Evolutionary conservation across 2,329 filamentous ascomycete species (phyloP).

Genomic region (Ceratocystis destructans): DNA sequence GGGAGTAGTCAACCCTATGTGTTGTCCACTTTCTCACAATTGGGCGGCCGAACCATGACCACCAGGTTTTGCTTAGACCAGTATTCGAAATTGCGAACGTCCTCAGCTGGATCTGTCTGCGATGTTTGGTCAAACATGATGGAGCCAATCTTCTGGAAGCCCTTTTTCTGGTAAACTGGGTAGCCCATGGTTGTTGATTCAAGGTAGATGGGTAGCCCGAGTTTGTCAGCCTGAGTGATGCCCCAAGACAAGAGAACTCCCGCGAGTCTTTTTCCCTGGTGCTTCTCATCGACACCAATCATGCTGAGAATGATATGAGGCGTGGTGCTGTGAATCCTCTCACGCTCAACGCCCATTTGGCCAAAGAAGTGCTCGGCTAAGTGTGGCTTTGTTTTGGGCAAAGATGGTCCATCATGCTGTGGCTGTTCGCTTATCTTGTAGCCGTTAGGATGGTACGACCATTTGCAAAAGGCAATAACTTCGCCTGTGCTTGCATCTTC

Average conservation of each 20-base stretch:
- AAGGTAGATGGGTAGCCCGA: slow-evolving; percentile 14
- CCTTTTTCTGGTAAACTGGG: slow-evolving; percentile 15
- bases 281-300: slow-evolving; percentile 11
- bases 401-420: background rate
- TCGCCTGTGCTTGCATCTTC: slow-evolving; percentile 1
- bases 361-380: slow-evolving; percentile 16
- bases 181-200: slow-evolving; percentile 16
- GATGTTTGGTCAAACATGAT: slow-evolving; percentile 15
- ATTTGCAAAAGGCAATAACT: slow-evolving; percentile 18
- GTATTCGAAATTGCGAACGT: slow-evolving; percentile 8
- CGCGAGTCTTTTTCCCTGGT: slow-evolving; percentile 12
- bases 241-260: slow-evolving; percentile 16
- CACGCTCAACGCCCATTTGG: slow-evolving; percentile 13
- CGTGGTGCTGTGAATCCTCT: slow-evolving; percentile 15
- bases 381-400: slow-evolving; percentile 3
- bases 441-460: slow-evolving; percentile 18
- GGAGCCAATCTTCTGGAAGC: slow-evolving; percentile 11
- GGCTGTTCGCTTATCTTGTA: slow-evolving; percentile 7
- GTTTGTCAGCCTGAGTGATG: slow-evolving; percentile 14
- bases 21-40: background rate
- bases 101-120: background rate
- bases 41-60: slow-evolving; percentile 14
- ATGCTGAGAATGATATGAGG: slow-evolving; percentile 17
- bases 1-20: background rate
- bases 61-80: slow-evolving; percentile 14